Evolutionary conservation across 169 alveolate species (phyloP).

Genomic region (Plasmodium fragile): DNA sequence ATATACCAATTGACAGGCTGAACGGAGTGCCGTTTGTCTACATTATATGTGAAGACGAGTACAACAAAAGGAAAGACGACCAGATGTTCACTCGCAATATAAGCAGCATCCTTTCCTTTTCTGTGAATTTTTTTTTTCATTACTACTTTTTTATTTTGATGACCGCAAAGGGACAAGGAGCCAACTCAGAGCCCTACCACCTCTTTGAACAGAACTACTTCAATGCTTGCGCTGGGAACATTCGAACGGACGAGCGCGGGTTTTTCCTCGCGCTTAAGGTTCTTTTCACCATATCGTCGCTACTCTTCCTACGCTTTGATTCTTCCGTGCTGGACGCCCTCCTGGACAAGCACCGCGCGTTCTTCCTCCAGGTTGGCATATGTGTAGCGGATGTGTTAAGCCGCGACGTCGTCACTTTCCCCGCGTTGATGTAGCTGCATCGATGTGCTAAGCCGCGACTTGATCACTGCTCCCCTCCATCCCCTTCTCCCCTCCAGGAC

Average conservation of each 20-base stretch:
- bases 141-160: conserved; percentile 29
- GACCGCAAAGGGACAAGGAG: not conserved
- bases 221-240: conserved; percentile 11
- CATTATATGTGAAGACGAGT: conserved; percentile 65
- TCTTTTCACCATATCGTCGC: conserved; percentile 35
- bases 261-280: conserved; percentile 50
- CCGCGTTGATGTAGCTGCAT: not conserved
- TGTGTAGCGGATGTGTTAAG: not conserved
- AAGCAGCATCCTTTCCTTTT: conserved; percentile 25
- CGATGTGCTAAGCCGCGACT: not conserved
- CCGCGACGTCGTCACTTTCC: not conserved
- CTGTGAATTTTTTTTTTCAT: conserved; percentile 22
- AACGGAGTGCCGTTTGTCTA: conserved; percentile 36
- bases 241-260: not conserved
- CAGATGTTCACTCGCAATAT: conserved; percentile 5
- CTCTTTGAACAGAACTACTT: conserved; percentile 35
- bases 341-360: conserved; percentile 4
- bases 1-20: conserved; percentile 41
- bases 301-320: conserved; percentile 63
- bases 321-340: not conserved
- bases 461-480: not conserved
- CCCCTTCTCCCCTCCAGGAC: conserved; percentile 2
- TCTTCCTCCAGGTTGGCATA: conserved; percentile 46
- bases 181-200: not conserved
- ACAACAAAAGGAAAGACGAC: conserved; percentile 3